Conservation (phyloP, 331 rosid species). For the Phaseolus coccineus region DNA sequence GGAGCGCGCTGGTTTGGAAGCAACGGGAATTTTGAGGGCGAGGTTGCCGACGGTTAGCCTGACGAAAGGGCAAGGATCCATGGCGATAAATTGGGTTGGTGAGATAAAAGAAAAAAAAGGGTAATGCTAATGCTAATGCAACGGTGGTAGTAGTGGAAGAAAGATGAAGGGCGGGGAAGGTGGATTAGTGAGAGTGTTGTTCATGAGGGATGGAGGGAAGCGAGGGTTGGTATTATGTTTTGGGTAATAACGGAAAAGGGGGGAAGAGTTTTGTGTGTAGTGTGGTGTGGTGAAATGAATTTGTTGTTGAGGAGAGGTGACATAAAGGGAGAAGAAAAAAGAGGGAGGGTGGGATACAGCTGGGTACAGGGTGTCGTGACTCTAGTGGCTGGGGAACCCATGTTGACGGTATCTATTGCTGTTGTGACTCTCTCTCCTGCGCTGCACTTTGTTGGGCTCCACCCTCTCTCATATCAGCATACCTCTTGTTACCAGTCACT, state of each 20-base stretch:
- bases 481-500: background rate
- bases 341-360: slow-evolving; percentile 65
- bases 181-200: background rate
- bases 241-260: slow-evolving; percentile 1
- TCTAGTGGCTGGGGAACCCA: slow-evolving; percentile 57
- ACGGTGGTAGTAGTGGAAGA: background rate
- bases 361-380: slow-evolving; percentile 75
- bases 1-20: slow-evolving; percentile 78
- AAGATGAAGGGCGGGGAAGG: background rate
- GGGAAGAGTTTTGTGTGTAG: background rate
- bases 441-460: slow-evolving; percentile 43
- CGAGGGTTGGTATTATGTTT: background rate
- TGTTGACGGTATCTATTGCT: slow-evolving; percentile 51
- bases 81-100: background rate
- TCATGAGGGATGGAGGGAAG: slow-evolving; percentile 21
- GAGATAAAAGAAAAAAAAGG: background rate
- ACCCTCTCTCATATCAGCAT: slow-evolving; percentile 27
- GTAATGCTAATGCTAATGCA: background rate
- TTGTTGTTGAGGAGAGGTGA: background rate
- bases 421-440: background rate
- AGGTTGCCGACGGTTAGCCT: slow-evolving; percentile 74
- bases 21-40: slow-evolving; percentile 84
- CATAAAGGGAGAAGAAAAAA: background rate
- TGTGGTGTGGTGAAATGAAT: slow-evolving; percentile 4
- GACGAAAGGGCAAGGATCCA: slow-evolving; percentile 96